Percentiles rank a stretch among this genome's conserved stretches.
Evolutionary conservation across 2,329 filamentous ascomycete species (phyloP).

Genomic region (Fusarium tuaranense): DNA sequence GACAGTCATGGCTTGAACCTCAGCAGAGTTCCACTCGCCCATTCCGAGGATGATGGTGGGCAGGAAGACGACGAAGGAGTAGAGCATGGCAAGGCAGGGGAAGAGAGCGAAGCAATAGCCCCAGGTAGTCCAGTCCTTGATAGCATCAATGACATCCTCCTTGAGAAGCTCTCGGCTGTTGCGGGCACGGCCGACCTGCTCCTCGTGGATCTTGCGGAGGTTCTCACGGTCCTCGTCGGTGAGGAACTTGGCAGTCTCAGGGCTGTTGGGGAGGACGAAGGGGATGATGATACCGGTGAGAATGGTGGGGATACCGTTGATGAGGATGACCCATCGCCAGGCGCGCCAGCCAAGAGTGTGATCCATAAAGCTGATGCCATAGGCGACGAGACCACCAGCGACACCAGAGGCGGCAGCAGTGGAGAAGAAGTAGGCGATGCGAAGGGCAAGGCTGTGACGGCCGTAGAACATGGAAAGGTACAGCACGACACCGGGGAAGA

Average conservation of each 20-base stretch:
- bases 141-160: conserved; percentile 38
- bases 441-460: conserved; percentile 69
- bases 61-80: conserved; percentile 75
- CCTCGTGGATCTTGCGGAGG: conserved; percentile 61
- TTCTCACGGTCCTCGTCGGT: conserved; percentile 54
- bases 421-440: conserved; percentile 73
- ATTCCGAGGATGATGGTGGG: conserved; percentile 76
- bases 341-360: conserved; percentile 67
- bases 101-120: conserved; percentile 70
- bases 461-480: conserved; percentile 74
- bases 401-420: conserved; percentile 72
- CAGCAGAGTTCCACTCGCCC: conserved; percentile 64
- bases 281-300: conserved; percentile 65
- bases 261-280: conserved; percentile 69
- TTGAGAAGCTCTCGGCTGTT: conserved; percentile 44
- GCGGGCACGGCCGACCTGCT: conserved; percentile 53
- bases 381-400: conserved; percentile 73
- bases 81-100: conserved; percentile 73
- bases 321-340: conserved; percentile 75
- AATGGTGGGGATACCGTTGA: conserved; percentile 61
- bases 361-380: conserved; percentile 73
- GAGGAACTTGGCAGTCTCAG: conserved; percentile 61
- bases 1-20: conserved; percentile 75
- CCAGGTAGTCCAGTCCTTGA: conserved; percentile 73
- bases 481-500: conserved; percentile 63